Evolutionary conservation across 179 eudicot genomes (phyloP).

Genomic region (Monotropa hypopitys): DNA sequence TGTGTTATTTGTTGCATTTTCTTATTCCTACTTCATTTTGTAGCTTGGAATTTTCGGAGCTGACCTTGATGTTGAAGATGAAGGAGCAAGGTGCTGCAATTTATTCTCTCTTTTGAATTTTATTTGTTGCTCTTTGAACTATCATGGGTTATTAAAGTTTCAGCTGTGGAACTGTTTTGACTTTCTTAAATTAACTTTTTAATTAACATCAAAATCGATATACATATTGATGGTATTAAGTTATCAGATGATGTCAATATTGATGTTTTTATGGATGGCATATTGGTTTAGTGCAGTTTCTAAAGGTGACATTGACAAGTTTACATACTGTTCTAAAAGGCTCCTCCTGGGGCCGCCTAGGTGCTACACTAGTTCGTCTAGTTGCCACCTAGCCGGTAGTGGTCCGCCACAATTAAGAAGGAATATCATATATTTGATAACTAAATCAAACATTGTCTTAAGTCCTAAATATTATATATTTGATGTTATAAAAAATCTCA

Average conservation of each 20-base stretch:
- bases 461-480: too few species aligned
- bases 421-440: too few species aligned
- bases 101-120: not conserved
- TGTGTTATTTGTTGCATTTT: not conserved
- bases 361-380: too few species aligned
- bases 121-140: not conserved
- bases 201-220: too few species aligned
- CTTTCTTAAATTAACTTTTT: not conserved
- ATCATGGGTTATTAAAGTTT: not conserved
- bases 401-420: too few species aligned
- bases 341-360: too few species aligned
- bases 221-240: not conserved
- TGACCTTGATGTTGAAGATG: constrained; percentile 32
- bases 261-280: not conserved
- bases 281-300: not conserved
- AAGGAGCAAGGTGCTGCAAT: constrained; percentile 38
- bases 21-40: constrained; percentile 12
- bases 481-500: too few species aligned
- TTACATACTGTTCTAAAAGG: too few species aligned
- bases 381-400: too few species aligned
- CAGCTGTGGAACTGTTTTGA: not conserved
- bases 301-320: not conserved
- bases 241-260: not conserved
- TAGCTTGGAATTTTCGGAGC: constrained; percentile 59
- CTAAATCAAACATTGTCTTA: too few species aligned